Percentiles rank a stretch among this genome's conserved stretches.
These are phyloP conservation scores for Berberis vulgaris DNA, from an alignment of 164 flowering plant genomes.

Conservation along the genomic window DNA sequence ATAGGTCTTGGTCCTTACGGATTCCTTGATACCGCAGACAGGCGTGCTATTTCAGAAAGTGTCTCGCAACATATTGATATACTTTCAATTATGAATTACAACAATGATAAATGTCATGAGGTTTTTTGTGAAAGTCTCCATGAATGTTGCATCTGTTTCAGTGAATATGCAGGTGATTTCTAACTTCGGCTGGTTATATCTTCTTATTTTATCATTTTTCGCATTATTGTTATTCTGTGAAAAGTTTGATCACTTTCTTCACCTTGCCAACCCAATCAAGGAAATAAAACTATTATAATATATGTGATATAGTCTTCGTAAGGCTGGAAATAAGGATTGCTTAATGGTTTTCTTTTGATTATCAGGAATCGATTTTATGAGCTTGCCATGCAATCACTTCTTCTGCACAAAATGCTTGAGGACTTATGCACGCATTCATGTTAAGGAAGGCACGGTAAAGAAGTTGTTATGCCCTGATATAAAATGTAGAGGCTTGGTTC, in stretches of 20 bases:
- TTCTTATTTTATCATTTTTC: no score
- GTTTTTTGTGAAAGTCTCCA: slow-evolving; percentile 48
- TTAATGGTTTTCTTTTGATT: slow-evolving; percentile 1
- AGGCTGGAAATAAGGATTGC: background rate
- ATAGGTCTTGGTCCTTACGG: slow-evolving; percentile 57
- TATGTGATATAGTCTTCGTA: background rate
- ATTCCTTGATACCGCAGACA: slow-evolving; percentile 31
- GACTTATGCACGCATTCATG: slow-evolving; percentile 58
- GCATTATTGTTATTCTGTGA: no score
- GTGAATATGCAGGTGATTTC: slow-evolving; percentile 59
- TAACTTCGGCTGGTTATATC: background rate
- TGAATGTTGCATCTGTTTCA: slow-evolving; percentile 74
- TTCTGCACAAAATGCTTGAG: slow-evolving; percentile 86
- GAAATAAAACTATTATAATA: no score
- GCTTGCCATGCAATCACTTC: slow-evolving; percentile 76
- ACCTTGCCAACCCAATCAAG: no score
- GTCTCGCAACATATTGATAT: slow-evolving; percentile 60
- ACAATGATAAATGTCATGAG: slow-evolving; percentile 50
- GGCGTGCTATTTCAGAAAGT: slow-evolving; percentile 59
- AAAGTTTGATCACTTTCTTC: no score
- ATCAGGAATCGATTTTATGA: slow-evolving; percentile 67
- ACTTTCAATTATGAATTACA: slow-evolving; percentile 54
- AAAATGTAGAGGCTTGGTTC: slow-evolving; percentile 65
- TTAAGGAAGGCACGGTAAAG: slow-evolving; percentile 70
- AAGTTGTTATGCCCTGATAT: slow-evolving; percentile 64